These are phyloP conservation scores for Plasmodium inui DNA, from an alignment of 169 alveolate genomes.

Conservation along the genomic window DNA sequence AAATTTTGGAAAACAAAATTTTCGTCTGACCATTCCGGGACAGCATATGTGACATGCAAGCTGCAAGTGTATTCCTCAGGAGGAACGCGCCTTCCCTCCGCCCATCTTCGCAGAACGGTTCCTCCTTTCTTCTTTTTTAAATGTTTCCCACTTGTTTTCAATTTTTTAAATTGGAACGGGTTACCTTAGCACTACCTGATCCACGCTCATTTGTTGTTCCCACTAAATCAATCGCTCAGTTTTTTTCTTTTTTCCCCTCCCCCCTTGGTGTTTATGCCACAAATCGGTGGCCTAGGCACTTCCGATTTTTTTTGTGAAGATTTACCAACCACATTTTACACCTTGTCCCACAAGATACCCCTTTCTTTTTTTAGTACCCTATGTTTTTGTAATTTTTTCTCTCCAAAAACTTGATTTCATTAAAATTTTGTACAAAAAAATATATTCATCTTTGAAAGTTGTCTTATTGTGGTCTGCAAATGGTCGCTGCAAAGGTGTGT, in stretches of 20 bases:
- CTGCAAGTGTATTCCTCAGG: neutral
- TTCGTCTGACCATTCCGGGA: neutral
- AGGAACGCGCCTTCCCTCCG: neutral
- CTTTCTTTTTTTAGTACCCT: constrained; percentile 19
- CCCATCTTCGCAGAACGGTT: neutral
- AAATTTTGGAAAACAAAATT: constrained; percentile 40
- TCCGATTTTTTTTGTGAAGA: constrained; percentile 20
- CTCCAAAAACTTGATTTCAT: constrained; percentile 5
- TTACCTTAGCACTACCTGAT: neutral
- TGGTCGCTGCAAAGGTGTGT: neutral
- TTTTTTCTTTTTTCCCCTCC: neutral
- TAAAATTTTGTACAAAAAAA: constrained; percentile 19
- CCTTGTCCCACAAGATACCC: neutral
- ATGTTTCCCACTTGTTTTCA: neutral
- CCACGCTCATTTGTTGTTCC: neutral
- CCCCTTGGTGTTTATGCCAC: constrained; percentile 19
- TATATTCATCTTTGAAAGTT: neutral
- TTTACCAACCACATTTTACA: neutral
- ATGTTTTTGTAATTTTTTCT: constrained; percentile 13
- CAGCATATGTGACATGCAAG: neutral
- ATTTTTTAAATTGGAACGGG: neutral
- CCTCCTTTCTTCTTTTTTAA: neutral
- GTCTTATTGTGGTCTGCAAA: neutral
- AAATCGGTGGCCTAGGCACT: constrained; percentile 4
- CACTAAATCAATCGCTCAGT: neutral